Conservation (phyloP, 2,329 filamentous ascomycete genomes). For the Neofusicoccum laricinum region DNA sequence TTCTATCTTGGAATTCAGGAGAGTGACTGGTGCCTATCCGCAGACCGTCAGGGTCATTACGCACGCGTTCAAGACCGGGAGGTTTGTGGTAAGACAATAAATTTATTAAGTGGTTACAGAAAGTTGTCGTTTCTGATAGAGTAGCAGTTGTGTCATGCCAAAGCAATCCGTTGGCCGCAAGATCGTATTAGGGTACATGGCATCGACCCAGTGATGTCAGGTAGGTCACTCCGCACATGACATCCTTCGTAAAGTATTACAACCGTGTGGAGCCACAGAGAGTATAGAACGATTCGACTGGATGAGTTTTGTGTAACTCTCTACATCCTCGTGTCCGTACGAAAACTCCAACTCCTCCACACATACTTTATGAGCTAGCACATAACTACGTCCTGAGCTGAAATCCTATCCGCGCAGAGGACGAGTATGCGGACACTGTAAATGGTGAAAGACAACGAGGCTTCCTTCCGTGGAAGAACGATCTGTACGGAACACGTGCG, state of each 20-base stretch:
- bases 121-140: not conserved
- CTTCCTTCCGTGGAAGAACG: slow-evolving; percentile 36
- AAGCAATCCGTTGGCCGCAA: slow-evolving; percentile 43
- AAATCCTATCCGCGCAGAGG: slow-evolving; percentile 13
- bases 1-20: slow-evolving; percentile 59
- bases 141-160: slow-evolving; percentile 12
- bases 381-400: not conserved
- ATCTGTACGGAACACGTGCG: slow-evolving; percentile 38
- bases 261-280: too few relatives aligned
- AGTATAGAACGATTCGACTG: too few relatives aligned
- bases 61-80: slow-evolving; percentile 46
- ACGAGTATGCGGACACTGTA: slow-evolving; percentile 35
- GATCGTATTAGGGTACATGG: slow-evolving; percentile 42
- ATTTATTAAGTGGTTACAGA: not conserved
- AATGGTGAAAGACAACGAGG: slow-evolving; percentile 37
- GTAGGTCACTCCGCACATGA: slow-evolving; percentile 14
- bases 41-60: slow-evolving; percentile 43
- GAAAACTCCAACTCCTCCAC: too few relatives aligned
- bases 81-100: slow-evolving; percentile 29
- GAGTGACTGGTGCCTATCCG: slow-evolving; percentile 39
- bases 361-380: too few relatives aligned
- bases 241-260: too few relatives aligned
- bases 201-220: slow-evolving; percentile 44
- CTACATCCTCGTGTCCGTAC: too few relatives aligned
- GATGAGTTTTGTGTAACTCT: too few relatives aligned